These are phyloP conservation scores for Tulasnella sp. DNA, from an alignment of 768 basidiomycete genomes.

Conservation along the genomic window DNA sequence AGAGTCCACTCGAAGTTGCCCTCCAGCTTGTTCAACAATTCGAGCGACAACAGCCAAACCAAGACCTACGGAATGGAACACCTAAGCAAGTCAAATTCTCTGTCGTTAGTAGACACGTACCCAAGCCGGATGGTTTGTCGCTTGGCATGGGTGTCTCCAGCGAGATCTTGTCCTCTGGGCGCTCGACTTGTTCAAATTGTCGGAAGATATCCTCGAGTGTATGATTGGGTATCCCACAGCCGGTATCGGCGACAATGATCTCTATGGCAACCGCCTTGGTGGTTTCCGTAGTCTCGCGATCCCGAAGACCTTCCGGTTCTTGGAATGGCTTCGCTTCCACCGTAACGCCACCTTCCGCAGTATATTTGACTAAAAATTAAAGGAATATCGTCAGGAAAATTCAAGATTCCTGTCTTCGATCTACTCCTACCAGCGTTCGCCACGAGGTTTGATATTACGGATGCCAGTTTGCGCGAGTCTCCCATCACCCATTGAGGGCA, in stretches of 20 bases:
- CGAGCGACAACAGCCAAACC: constrained; percentile 72
- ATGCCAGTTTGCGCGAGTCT: constrained; percentile 60
- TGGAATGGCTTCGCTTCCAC: constrained; percentile 43
- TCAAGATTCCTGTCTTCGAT: neutral
- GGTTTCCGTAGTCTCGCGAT: constrained; percentile 13
- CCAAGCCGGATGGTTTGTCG: constrained; percentile 32
- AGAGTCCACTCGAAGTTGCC: constrained; percentile 69
- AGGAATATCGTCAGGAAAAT: neutral
- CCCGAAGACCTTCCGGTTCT: constrained; percentile 41
- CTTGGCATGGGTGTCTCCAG: neutral
- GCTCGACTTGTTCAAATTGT: constrained; percentile 67
- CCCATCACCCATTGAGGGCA: constrained; percentile 56
- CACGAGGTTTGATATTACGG: constrained; percentile 65
- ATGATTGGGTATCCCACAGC: constrained; percentile 51
- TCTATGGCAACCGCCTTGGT: constrained; percentile 46
- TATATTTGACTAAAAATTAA: constrained; percentile 56
- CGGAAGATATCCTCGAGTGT: constrained; percentile 69
- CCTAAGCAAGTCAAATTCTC: neutral
- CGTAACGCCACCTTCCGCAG: constrained; percentile 44
- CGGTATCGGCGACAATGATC: constrained; percentile 60
- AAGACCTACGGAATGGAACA: constrained; percentile 34
- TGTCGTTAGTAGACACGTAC: constrained; percentile 23
- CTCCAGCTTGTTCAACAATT: constrained; percentile 67
- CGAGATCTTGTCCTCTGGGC: constrained; percentile 29
- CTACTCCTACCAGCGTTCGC: constrained; percentile 57